Conservation (phyloP, 306 rosid genomes). For the Begonia loranthoides region DNA sequence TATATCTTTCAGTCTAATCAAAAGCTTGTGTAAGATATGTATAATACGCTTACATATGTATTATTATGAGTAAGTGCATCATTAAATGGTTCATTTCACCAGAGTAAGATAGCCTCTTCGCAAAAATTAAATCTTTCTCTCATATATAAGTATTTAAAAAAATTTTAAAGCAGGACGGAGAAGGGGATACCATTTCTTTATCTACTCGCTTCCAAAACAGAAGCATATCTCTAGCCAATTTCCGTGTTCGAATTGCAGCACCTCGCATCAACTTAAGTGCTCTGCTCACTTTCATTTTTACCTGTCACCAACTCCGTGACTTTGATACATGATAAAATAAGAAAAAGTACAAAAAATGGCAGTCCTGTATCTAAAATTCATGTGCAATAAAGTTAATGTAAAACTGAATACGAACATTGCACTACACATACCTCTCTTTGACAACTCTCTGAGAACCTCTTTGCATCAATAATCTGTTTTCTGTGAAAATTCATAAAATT, state of each 20-base stretch:
- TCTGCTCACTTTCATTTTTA: conserved; percentile 74
- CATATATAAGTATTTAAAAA: too few relatives aligned
- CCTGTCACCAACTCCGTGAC: conserved; percentile 24
- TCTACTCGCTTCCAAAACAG: conserved; percentile 92
- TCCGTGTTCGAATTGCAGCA: conserved; percentile 80
- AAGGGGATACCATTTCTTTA: conserved; percentile 71
- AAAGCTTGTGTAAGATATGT: too few relatives aligned
- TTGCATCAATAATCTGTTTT: conserved; percentile 85
- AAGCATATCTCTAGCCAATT: conserved; percentile 83
- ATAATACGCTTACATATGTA: too few relatives aligned
- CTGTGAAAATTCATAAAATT: conserved; percentile 59
- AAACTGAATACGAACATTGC: too few relatives aligned
- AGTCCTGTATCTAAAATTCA: too few relatives aligned
- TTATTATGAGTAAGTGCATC: too few relatives aligned
- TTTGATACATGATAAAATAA: conserved; percentile 3
- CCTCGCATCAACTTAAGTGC: conserved; percentile 68
- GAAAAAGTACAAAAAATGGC: conserved; percentile 6
- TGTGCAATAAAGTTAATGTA: too few relatives aligned
- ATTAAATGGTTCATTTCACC: too few relatives aligned
- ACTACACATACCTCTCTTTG: conserved; percentile 78
- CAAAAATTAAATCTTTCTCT: too few relatives aligned
- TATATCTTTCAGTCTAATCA: too few relatives aligned
- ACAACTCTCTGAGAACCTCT: conserved; percentile 84
- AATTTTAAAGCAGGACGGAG: conserved; percentile 1
- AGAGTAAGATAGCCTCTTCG: too few relatives aligned